Evolutionary conservation across 2,329 filamentous ascomycete species (phyloP), one percentile per base, ranked within the genome.

Genomic region (Catunica adiposa): DNA sequence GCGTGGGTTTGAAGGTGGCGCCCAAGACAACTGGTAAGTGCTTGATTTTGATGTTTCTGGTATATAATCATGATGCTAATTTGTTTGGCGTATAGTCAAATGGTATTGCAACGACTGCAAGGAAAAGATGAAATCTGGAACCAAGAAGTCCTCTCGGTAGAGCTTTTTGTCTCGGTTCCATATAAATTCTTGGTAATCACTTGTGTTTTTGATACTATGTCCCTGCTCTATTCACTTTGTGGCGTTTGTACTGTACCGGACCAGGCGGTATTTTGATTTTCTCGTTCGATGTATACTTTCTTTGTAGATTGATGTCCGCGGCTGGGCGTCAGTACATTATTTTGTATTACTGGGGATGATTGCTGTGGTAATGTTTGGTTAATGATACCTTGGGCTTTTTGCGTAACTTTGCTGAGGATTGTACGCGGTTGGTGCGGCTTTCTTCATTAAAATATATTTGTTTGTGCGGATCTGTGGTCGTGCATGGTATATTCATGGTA

Each of bases 41-140:
- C 11, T 60, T 59, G 20, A 34, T 47, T 8, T 38, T 42, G 0
- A 17, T 17, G 17, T 14, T 25, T 3, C 1, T 17, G 34, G 7
- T 17, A 25, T 37, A 34, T 23, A 42, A 9, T 26, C 1, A 37
- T 8, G 17, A 44, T 44, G 53, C 17, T 51, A 23, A 26, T 22
- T 51, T 53, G 60, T 67, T 66, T 65, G 71, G 63, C 6, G 42
- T n/a, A 23, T 63, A 86, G 83, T 82, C 54, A 87, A 86, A 78
- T 89, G 84, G 84, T 89, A 84, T 63, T 89, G 84, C 66, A 82
- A 85, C 59, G 83, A 87, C 63, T 89, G 84, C 68, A 86, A 86
- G 64, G 80, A 83, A 61, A 75, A 75, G 50, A 70, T 83, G 61
- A 77, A 77, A 63, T 71, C 74, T 56, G 70, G 70, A 56, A 73